A percentile compares a stretch with the other conserved stretches of the same genome.
phyloP scores from a whole-genome alignment of 2,329 filamentous ascomycete species.

The Stagonosporopsis vannaccii region DNA sequence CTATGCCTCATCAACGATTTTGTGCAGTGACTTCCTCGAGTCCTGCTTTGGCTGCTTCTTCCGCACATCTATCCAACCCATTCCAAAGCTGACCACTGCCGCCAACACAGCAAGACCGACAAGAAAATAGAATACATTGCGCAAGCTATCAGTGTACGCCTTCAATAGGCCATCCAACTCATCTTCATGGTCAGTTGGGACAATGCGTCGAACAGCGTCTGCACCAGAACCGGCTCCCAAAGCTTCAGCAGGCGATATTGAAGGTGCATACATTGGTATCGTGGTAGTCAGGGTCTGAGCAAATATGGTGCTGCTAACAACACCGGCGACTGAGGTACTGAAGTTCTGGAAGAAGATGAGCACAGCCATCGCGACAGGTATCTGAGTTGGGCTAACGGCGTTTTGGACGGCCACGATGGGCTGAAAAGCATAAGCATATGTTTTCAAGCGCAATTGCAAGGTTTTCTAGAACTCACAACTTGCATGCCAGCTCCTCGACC shows the following conservation, averaged over 20 bases:
- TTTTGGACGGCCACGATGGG: slow-evolving; percentile 44
- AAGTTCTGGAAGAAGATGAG: slow-evolving; percentile 50
- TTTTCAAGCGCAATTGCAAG: neutral
- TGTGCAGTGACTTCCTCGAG: neutral
- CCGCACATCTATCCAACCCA: slow-evolving; percentile 38
- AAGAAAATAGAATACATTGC: slow-evolving; percentile 37
- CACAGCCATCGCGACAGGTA: slow-evolving; percentile 42
- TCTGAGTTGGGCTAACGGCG: slow-evolving; percentile 31
- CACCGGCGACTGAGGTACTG: slow-evolving; percentile 38
- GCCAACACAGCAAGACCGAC: slow-evolving; percentile 21
- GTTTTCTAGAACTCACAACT: slow-evolving; percentile 20
- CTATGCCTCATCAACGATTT: neutral
- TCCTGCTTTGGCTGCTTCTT: neutral
- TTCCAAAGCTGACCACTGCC: slow-evolving; percentile 25
- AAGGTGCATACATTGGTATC: slow-evolving; percentile 32
- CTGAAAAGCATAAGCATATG: slow-evolving; percentile 11
- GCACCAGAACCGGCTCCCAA: slow-evolving; percentile 36
- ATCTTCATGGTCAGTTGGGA: slow-evolving; percentile 20
- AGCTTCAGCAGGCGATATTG: slow-evolving; percentile 28
- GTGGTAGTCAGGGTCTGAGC: slow-evolving; percentile 28
- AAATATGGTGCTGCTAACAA: slow-evolving; percentile 41
- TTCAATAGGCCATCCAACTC: slow-evolving; percentile 31
- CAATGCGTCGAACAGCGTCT: slow-evolving; percentile 30
- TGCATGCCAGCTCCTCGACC: slow-evolving; percentile 38
- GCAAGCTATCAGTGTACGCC: slow-evolving; percentile 34